Evolutionary conservation across 345 rosid species (phyloP).

Genomic region (Lepidium africanum): DNA sequence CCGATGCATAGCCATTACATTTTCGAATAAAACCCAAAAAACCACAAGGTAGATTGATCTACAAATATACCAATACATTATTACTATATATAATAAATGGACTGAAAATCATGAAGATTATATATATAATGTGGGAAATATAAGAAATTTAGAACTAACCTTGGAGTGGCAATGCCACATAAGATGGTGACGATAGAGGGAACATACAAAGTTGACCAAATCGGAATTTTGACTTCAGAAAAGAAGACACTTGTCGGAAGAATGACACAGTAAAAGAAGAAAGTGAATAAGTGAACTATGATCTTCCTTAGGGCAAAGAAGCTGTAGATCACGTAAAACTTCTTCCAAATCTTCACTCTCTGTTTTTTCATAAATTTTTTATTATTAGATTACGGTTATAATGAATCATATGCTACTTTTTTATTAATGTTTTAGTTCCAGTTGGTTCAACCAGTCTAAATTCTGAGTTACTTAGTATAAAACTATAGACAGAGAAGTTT

Average conservation of each 20-base stretch:
- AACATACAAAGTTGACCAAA: conserved; percentile 9
- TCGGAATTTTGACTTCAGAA: conserved; percentile 16
- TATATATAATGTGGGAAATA: background rate
- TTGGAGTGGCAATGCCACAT: conserved; percentile 6
- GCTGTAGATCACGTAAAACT: conserved; percentile 22
- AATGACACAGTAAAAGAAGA: conserved; percentile 20
- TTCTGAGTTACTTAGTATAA: too few relatives aligned
- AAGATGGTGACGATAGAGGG: conserved; percentile 11
- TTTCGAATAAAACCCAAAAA: conserved; percentile 48
- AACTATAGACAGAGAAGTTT: too few relatives aligned
- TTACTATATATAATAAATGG: background rate
- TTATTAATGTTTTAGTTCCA: too few relatives aligned
- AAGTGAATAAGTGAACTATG: conserved; percentile 16
- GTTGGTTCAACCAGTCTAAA: too few relatives aligned
- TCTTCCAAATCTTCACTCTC: conserved; percentile 19
- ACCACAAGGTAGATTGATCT: conserved; percentile 45
- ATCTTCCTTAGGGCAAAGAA: conserved; percentile 22
- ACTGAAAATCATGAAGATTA: too few relatives aligned
- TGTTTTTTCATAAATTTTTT: background rate
- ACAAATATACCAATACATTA: background rate
- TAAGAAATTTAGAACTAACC: background rate
- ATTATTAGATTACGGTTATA: background rate
- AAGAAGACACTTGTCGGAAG: conserved; percentile 14
- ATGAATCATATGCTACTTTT: background rate
- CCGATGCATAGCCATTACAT: conserved; percentile 49